Evolutionary conservation across 495 filamentous ascomycete genomes (phyloP).

Genomic region (Penicillium lividum): DNA sequence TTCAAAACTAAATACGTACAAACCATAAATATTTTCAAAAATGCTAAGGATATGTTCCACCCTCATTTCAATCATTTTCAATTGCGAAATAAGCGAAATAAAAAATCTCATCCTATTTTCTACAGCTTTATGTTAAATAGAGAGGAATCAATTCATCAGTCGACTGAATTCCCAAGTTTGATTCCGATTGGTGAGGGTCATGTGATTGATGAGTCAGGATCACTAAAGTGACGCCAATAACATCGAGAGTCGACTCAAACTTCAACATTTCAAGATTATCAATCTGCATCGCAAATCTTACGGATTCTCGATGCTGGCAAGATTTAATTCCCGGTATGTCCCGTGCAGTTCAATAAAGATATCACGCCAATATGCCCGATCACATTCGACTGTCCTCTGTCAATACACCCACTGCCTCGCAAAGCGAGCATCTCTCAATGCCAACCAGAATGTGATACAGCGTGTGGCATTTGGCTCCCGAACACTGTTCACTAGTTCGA

Average conservation of each 20-base stretch:
- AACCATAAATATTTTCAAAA: no score
- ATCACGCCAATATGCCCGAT: background rate
- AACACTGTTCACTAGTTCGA: slow-evolving; percentile 22
- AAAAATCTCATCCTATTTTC: no score
- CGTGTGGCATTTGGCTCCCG: background rate
- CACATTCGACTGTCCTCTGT: background rate
- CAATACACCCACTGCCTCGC: background rate
- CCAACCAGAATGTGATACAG: background rate
- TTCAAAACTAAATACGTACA: no score
- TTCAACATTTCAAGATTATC: no score
- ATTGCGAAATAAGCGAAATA: no score
- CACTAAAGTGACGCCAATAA: background rate
- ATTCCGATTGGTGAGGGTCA: background rate
- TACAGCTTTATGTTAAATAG: no score
- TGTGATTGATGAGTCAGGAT: background rate
- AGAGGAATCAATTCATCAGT: no score
- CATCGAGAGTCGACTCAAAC: background rate
- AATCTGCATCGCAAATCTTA: background rate
- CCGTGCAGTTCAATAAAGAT: background rate
- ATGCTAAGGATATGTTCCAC: no score
- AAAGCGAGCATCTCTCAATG: background rate
- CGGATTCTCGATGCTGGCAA: background rate
- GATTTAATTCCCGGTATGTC: background rate
- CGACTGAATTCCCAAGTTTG: no score
- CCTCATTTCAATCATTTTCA: no score